Conservation (phyloP, 306 rosid genomes). For the Hippophae rhamnoides region DNA sequence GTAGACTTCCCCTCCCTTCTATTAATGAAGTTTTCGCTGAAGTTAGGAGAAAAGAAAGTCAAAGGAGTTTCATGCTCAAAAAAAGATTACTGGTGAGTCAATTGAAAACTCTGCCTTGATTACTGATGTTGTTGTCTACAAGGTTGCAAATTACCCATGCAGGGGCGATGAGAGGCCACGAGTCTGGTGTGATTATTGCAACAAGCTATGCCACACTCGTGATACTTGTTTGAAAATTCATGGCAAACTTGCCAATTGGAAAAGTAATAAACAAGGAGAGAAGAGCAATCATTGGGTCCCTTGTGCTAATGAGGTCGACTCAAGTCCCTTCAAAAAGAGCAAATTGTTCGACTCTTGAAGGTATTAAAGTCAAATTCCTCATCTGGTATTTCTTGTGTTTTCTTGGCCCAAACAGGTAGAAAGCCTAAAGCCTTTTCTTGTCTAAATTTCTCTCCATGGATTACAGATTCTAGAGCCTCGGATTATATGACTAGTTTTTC, state of each 20-base stretch:
- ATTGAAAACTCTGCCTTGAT: neutral
- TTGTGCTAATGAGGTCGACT: neutral
- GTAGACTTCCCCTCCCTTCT: neutral
- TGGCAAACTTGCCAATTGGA: conserved; percentile 1
- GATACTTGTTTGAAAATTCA: neutral
- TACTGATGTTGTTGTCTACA: neutral
- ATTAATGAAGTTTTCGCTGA: neutral
- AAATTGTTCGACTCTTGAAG: conserved; percentile 1
- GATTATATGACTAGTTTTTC: neutral
- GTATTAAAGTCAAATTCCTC: neutral
- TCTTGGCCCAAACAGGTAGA: neutral
- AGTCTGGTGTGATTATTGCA: neutral
- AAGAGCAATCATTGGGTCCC: neutral
- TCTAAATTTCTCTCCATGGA: neutral
- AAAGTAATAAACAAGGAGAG: neutral
- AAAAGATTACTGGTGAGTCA: neutral
- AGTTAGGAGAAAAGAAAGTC: neutral
- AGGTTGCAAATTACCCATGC: neutral
- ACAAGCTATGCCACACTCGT: neutral
- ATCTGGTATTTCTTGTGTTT: conserved; percentile 2
- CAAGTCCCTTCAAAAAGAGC: neutral
- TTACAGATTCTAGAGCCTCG: neutral
- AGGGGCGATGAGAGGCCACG: neutral
- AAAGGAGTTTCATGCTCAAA: neutral
- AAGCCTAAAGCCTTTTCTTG: neutral